These are phyloP conservation scores for Suhomyces taliae DNA, from an alignment of 1,139 yeast genomes.

Conservation along the genomic window DNA sequence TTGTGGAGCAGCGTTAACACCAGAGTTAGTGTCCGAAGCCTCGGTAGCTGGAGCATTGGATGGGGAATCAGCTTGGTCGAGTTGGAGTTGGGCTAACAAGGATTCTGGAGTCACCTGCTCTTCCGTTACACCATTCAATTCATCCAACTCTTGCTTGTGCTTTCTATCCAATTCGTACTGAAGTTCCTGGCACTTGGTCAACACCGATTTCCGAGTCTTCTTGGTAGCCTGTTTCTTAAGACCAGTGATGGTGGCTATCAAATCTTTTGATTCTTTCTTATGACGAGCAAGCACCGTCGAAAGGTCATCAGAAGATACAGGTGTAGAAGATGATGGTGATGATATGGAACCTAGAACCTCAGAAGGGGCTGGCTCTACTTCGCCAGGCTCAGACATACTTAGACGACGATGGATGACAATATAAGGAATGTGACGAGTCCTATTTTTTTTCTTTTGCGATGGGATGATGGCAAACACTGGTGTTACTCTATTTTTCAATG, in stretches of 20 bases:
- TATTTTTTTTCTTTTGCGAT: background rate
- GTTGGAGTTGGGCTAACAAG: slow-evolving; percentile 55
- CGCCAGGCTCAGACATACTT: too few species aligned
- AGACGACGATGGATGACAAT: background rate
- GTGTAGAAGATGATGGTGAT: slow-evolving; percentile 22
- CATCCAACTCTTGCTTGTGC: slow-evolving; percentile 50
- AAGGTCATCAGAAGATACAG: slow-evolving; percentile 28
- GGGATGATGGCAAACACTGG: too few species aligned
- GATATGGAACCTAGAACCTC: too few species aligned
- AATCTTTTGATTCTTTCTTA: slow-evolving; percentile 64
- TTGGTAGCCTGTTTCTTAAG: slow-evolving; percentile 83
- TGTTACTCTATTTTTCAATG: background rate
- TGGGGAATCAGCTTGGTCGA: slow-evolving; percentile 15
- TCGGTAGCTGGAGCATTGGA: background rate
- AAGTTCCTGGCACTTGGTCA: slow-evolving; percentile 56
- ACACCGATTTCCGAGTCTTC: slow-evolving; percentile 63
- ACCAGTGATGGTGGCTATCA: slow-evolving; percentile 66
- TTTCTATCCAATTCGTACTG: slow-evolving; percentile 53
- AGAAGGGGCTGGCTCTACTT: too few species aligned
- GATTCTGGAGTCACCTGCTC: slow-evolving; percentile 64
- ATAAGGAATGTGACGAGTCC: background rate
- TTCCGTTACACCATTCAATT: slow-evolving; percentile 15
- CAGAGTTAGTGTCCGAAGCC: background rate
- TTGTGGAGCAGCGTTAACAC: background rate
- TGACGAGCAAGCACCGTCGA: slow-evolving; percentile 53